These are phyloP conservation scores for Pelargonium myrrhifolium DNA, from an alignment of 441 rosid species.

Conservation along the genomic window DNA sequence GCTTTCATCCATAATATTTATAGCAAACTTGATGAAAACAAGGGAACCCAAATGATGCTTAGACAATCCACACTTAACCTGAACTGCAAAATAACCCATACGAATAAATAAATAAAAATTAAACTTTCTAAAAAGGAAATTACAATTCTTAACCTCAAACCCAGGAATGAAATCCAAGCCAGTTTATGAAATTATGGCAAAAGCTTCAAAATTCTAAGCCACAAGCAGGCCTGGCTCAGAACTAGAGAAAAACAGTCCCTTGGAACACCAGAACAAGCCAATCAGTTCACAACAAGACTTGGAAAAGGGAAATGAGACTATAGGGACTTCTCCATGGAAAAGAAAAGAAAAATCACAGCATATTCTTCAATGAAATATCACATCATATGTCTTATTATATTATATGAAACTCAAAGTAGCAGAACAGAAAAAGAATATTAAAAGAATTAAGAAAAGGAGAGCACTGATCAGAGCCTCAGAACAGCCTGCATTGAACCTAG, in stretches of 20 bases:
- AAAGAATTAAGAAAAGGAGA: neutral
- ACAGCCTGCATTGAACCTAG: neutral
- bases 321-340: slow-evolving; percentile 21
- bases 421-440: neutral
- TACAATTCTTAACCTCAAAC: slow-evolving; percentile 8
- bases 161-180: slow-evolving; percentile 7
- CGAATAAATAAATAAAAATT: neutral
- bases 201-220: neutral
- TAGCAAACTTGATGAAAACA: no score
- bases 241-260: neutral
- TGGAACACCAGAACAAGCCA: slow-evolving; percentile 16
- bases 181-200: slow-evolving; percentile 6
- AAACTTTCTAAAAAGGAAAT: slow-evolving; percentile 5
- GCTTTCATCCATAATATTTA: no score
- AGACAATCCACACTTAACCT: no score
- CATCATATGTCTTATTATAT: slow-evolving; percentile 24
- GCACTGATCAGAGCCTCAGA: slow-evolving; percentile 4
- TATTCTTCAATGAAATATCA: slow-evolving; percentile 30
- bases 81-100: neutral
- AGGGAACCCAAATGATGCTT: no score
- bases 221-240: slow-evolving; percentile 5
- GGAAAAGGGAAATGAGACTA: slow-evolving; percentile 5
- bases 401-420: neutral
- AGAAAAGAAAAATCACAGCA: slow-evolving; percentile 19
- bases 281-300: slow-evolving; percentile 14